Evolutionary conservation across 345 rosid species (phyloP), one percentile per base, ranked within the genome.

Genomic region (Citrus unshiu): DNA sequence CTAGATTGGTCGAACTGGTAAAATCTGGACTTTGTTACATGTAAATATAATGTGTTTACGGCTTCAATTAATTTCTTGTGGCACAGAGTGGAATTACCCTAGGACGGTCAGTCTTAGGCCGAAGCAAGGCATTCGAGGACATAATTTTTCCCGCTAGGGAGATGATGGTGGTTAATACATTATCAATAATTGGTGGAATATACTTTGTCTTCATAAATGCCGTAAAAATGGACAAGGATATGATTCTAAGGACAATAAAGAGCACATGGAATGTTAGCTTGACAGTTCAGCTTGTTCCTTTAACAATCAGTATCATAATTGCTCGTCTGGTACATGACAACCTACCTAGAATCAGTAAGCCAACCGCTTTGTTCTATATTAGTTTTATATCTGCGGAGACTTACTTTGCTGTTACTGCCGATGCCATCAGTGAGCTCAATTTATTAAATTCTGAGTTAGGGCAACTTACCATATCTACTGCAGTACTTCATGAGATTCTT

Each of bases 371-470:
- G 43, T 13, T 68, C 2, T 7, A 16, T 1, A 7, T 78, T 4
- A 4, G 51, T 14, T 9, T 32, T 25, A 54, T 46, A 1, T 2
- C 78, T 22, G 34, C 87, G 7, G 27, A 65, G 0, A 72, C 84
- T 3, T 81, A 19, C 14, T 84, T 78, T 59, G 7, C 87, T 6
- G 77, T 60, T 29, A 32, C 80, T 27, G 74, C 71, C n/a, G 18
- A 71, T 24, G 74, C 69, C 13, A 30, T 84, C 46, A 56, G 69
- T 7, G 86, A 85, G 66, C 85, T 83, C 46, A 82, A 88, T 49
- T 70, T 86, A 3, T 39, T 79, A 66, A 88, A 84, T 4, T 81
- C 85, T 1, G 89, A 86, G 57, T 35, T 84, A 5, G 86, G 89
- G 58, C 81, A 75, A 18, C 79, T 84, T 1, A 85, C 82, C 1